A percentile compares a stretch with the other conserved stretches of the same genome.
These are phyloP conservation scores for Diospyros kaki DNA, from an alignment of 148 eudicot genomes.

Conservation along the genomic window DNA sequence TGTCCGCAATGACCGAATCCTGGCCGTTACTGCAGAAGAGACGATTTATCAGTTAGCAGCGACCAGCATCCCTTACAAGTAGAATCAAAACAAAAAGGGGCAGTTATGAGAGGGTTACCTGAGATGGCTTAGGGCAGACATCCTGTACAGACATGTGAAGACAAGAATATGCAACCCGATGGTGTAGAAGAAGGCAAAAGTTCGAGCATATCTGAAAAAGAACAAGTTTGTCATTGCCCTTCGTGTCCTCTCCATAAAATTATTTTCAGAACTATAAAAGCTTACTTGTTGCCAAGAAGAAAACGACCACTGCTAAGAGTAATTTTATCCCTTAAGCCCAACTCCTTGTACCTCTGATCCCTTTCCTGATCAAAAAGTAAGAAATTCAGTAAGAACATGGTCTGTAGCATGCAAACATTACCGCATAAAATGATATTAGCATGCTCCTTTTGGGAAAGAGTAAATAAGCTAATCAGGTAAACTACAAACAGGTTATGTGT, in stretches of 20 bases:
- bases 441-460: background rate
- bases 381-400: constrained; percentile 9
- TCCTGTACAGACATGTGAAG: constrained; percentile 93
- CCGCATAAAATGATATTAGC: background rate
- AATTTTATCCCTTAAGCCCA: constrained; percentile 92
- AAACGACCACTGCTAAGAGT: constrained; percentile 97
- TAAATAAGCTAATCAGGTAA: background rate
- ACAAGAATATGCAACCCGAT: constrained; percentile 93
- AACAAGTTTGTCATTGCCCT: background rate
- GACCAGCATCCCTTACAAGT: background rate
- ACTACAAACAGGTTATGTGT: background rate
- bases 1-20: constrained; percentile 30
- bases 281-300: constrained; percentile 98
- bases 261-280: constrained; percentile 2
- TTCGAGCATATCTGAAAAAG: constrained; percentile 79
- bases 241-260: background rate
- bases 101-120: constrained; percentile 43
- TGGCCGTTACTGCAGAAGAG: constrained; percentile 58
- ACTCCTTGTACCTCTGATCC: constrained; percentile 98
- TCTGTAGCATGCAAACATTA: background rate
- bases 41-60: constrained; percentile 5
- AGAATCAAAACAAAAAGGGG: background rate
- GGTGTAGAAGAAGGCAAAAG: constrained; percentile 95
- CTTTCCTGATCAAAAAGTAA: constrained; percentile 53
- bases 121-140: constrained; percentile 93